Evolutionary conservation across 2,329 filamentous ascomycete species (phyloP).

Genomic region (Fusarium xylarioides): DNA sequence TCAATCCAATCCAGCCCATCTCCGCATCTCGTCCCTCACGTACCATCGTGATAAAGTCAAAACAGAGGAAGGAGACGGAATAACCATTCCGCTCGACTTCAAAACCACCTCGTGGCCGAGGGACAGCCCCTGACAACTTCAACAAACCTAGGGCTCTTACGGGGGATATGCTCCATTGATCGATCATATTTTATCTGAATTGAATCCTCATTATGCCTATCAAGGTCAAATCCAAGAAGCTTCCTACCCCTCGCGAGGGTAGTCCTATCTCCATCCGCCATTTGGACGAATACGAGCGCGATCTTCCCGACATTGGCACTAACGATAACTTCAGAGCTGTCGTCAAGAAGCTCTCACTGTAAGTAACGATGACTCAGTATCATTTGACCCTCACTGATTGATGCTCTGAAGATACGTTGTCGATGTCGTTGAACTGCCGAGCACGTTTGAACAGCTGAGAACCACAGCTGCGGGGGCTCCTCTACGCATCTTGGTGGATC

Average conservation of each 20-base stretch:
- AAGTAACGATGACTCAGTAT: constrained; percentile 31
- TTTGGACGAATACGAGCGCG: constrained; percentile 45
- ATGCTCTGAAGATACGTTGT: constrained; percentile 64
- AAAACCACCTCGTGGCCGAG: background rate
- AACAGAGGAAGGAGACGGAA: constrained; percentile 8
- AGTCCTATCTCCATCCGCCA: constrained; percentile 48
- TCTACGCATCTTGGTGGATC: constrained; percentile 67
- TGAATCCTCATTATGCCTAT: constrained; percentile 47
- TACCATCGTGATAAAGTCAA: constrained; percentile 1
- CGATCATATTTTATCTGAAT: background rate
- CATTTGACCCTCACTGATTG: constrained; percentile 7
- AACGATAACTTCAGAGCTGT: constrained; percentile 70
- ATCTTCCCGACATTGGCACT: constrained; percentile 65
- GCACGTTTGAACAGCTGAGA: constrained; percentile 77
- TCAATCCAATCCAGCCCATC: background rate
- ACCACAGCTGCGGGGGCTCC: constrained; percentile 70
- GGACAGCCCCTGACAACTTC: background rate
- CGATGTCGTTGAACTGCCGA: constrained; percentile 69
- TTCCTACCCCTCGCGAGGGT: constrained; percentile 46
- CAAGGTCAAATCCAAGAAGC: constrained; percentile 48
- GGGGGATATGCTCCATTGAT: background rate
- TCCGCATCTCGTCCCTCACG: constrained; percentile 21
- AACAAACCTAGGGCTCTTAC: background rate
- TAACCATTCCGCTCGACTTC: background rate
- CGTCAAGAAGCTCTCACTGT: constrained; percentile 74